Evolutionary conservation across 768 basidiomycete genomes (phyloP), one percentile per base, ranked within the genome.

Genomic region (Phlebiopsis flavidoalba): DNA sequence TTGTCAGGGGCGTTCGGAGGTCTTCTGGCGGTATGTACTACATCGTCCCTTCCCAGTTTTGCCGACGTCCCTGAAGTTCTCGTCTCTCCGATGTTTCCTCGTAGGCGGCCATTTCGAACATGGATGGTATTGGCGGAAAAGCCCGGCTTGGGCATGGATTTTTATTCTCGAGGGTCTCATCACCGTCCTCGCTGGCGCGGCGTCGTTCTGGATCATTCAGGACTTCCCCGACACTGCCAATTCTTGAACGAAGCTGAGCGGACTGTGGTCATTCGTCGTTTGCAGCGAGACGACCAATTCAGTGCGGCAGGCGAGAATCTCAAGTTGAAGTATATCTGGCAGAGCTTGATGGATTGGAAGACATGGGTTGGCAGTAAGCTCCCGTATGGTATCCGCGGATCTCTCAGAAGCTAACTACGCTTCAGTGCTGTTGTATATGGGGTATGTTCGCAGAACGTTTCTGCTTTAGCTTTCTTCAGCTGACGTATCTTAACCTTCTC

Each of bases 181-280:
- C 14, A 91, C 90, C 1, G 77, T 91, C 24, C 15, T 89, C n/a
- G 87, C 86, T 5, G 88, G 86, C 8, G 69, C 70, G 22, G 70
- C 77, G 10, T 90, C 88, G 1, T 91, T 85, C 75, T 92, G 82
- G 80, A 83, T 92, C 67, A 83, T 92, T 60, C 85, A 90, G 66
- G 91, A 92, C 69, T 93, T 92, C 73, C 90, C 91, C 3, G 88
- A 92, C 65, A 88, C 84, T 0, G 90, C 89, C 26, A 87, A 80
- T 92, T 91, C 75, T 76, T 93, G 6, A 80, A 79, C n/a, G 86
- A 88, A 64, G 80, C 75, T 2, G 90, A 92, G 72, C 77, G 87
- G 33, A 84, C 83, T 8, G 76, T 86, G 19, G 79, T 89, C 55
- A 77, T 91, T 57, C 79, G 84, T 22, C 77, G 88, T 19, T 75